Evolutionary conservation across 306 rosid species (phyloP).

Genomic region (Carpinus fangiana): DNA sequence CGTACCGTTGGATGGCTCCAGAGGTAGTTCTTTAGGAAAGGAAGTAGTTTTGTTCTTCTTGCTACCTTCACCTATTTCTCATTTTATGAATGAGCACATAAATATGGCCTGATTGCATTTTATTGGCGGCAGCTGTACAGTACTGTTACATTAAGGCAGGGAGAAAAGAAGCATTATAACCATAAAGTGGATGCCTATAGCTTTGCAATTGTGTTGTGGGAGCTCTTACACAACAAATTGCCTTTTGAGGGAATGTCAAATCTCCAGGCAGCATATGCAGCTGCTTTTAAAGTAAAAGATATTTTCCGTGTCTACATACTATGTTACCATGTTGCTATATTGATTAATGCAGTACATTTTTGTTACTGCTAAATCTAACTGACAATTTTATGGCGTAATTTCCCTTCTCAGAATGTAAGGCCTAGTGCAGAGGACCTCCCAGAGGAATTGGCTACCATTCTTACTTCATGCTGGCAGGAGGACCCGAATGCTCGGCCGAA

Average conservation of each 20-base stretch:
- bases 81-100: constrained; percentile 4
- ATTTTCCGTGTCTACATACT: background rate
- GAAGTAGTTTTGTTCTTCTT: constrained; percentile 13
- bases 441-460: constrained; percentile 63
- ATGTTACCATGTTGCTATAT: background rate
- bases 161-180: constrained; percentile 96
- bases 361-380: constrained; percentile 11
- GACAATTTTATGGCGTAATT: constrained; percentile 21
- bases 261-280: constrained; percentile 97
- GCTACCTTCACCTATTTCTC: constrained; percentile 4
- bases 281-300: constrained; percentile 77
- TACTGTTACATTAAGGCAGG: constrained; percentile 91
- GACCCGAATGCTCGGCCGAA: constrained; percentile 83
- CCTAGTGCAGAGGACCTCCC: constrained; percentile 86
- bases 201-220: constrained; percentile 96
- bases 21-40: constrained; percentile 55
- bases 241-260: constrained; percentile 99
- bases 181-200: constrained; percentile 96
- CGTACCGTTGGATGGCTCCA: constrained; percentile 99
- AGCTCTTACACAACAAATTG: constrained; percentile 85
- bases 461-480: constrained; percentile 96
- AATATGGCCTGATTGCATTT: constrained; percentile 18
- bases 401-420: constrained; percentile 80
- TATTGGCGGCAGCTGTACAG: constrained; percentile 73
- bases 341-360: background rate